Evolutionary conservation across 805 yeast species (phyloP), one percentile per base, ranked within the genome.

Genomic region (Candida pseudofarinosa): DNA sequence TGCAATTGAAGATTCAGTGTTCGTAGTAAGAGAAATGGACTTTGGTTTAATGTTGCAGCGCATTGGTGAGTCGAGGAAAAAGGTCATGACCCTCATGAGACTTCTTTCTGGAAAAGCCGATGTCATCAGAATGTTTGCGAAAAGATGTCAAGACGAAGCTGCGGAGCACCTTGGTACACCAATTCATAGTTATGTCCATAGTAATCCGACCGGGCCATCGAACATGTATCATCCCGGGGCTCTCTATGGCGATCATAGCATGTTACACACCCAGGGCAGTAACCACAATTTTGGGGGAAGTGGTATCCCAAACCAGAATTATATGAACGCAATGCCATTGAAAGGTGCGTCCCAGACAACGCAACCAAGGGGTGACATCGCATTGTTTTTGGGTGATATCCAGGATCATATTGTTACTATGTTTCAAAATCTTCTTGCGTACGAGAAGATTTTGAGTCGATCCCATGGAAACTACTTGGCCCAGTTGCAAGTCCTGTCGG

Each of bases 361-460:
- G 1, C 71, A 81, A 53, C 96, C 97, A 40, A 76, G 95, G 55
- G 91, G 85, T 19, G 97, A 91, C 55, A 90, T 90, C 65, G 96
- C 95, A 0, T 72, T 90, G 49, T 91, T 88, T 62, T 67, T 90
- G 48, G 97, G 97, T 44, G 98, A 90, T 79, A 90, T 90, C 59
- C 97, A 89, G 67, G 97, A 90, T 74, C 98, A 90, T 77, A 85
- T 91, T 56, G 82, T 90, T 45, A 91, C 98, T 14, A 91, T 91
- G 97, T 85, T 81, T 64, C 97, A 89, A 67, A 90, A 88, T 57
- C 74, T 91, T 59, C 65, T 83, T 35, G 86, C 95, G 3, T 90
- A 88, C 59, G 99, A 91, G 60, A 90, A 90, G 74, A 91, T 91
- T 55, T 85, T 91, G 59, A 82, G 95, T 36, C 77, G 97, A 52